Percentiles rank a stretch among this genome's conserved stretches.
Conservation (phyloP, 352 stramenopile species). For the Aphanomyces stellatus region DNA sequence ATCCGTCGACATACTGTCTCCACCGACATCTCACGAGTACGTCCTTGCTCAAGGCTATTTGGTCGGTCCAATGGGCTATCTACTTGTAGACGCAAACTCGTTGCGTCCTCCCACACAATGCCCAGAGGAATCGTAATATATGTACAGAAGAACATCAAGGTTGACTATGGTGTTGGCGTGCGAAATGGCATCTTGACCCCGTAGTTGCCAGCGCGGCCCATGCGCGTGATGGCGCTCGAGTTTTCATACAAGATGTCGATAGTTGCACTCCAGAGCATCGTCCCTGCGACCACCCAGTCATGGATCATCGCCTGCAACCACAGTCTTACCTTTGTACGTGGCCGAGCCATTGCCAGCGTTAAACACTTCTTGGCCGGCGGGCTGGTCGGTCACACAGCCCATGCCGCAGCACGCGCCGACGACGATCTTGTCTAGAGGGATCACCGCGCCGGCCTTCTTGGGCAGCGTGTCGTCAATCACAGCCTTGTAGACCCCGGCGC, state of each 20-base stretch:
- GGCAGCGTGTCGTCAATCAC: neutral
- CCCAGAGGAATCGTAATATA: too few relatives aligned
- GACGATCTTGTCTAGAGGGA: neutral
- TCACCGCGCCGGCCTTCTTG: neutral
- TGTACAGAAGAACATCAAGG: too few relatives aligned
- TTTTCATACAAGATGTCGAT: slow-evolving; percentile 1
- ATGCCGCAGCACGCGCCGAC: slow-evolving; percentile 1
- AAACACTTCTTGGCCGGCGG: neutral
- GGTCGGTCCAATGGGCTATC: too few relatives aligned
- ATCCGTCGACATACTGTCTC: too few relatives aligned
- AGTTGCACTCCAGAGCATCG: slow-evolving; percentile 5
- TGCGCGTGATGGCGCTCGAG: neutral
- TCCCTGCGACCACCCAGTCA: neutral
- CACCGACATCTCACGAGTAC: too few relatives aligned
- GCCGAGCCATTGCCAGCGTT: neutral
- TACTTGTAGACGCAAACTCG: too few relatives aligned
- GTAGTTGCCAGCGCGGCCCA: slow-evolving; percentile 10
- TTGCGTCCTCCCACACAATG: too few relatives aligned
- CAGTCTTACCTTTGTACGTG: neutral
- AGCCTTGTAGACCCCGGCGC: neutral
- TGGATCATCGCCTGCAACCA: neutral
- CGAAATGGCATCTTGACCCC: slow-evolving; percentile 3
- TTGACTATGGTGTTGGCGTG: neutral
- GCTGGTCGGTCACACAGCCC: neutral
- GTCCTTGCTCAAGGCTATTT: too few relatives aligned